A percentile compares a stretch with the other conserved stretches of the same genome.
These are phyloP conservation scores for Penicillium cataractarum DNA, from an alignment of 495 filamentous ascomycete species.

Conservation along the genomic window DNA sequence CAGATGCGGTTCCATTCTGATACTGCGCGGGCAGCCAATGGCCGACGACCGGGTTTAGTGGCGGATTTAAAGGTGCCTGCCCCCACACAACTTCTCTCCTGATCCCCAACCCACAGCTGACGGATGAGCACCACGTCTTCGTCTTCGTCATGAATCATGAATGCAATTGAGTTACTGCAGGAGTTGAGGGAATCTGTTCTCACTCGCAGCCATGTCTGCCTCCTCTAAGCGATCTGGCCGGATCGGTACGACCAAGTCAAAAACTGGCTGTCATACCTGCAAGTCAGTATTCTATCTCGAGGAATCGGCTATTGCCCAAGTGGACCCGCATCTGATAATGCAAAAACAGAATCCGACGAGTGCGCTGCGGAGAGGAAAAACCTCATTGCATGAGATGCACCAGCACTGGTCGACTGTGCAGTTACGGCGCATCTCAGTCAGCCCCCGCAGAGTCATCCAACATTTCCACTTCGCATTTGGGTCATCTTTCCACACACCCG, in stretches of 20 bases:
- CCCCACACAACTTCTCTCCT: conserved; percentile 1
- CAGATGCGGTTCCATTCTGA: not conserved
- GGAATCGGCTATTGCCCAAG: not conserved
- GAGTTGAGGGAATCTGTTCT: not conserved
- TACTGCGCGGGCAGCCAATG: not conserved
- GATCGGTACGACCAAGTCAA: conserved; percentile 26
- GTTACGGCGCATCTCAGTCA: conserved; percentile 31
- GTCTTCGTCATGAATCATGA: not conserved
- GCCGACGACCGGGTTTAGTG: not conserved
- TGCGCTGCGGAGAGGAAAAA: conserved; percentile 62
- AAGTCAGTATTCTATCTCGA: conserved; percentile 19
- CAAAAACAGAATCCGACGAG: conserved; percentile 44
- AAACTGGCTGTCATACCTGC: conserved; percentile 28
- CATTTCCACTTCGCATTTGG: not conserved
- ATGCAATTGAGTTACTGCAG: not conserved
- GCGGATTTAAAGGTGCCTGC: not conserved
- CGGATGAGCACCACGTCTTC: not conserved
- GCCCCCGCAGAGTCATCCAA: conserved; percentile 6
- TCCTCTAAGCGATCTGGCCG: conserved; percentile 17
- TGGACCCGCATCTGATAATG: conserved; percentile 2
- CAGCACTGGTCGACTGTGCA: conserved; percentile 53
- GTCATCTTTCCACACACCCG: conserved; percentile 14
- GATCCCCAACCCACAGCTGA: not conserved
- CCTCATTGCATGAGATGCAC: conserved; percentile 50
- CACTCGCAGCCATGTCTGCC: not conserved